Conservation (phyloP, 306 rosid genomes). For the Argentina anserina region DNA sequence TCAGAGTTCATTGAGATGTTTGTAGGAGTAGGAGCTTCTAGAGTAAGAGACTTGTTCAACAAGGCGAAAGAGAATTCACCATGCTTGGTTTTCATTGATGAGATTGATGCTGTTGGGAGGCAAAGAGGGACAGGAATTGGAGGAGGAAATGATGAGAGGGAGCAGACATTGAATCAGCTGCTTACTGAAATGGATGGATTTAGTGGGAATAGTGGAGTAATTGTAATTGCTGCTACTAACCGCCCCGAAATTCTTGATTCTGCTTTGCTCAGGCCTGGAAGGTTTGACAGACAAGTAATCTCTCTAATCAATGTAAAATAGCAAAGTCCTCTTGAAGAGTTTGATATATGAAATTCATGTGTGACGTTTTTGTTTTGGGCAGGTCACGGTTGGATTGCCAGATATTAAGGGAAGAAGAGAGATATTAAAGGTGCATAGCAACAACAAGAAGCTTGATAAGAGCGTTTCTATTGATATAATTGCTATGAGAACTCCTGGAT, state of each 20-base stretch:
- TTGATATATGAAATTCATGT: neutral
- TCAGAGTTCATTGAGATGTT: slow-evolving; percentile 86
- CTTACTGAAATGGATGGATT: slow-evolving; percentile 90
- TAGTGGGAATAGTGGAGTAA: slow-evolving; percentile 58
- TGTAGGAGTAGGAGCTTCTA: slow-evolving; percentile 81
- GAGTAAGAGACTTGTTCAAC: slow-evolving; percentile 75
- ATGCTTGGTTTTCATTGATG: slow-evolving; percentile 73
- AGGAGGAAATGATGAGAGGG: slow-evolving; percentile 82
- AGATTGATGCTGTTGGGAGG: slow-evolving; percentile 81
- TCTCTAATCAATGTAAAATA: neutral
- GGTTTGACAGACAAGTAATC: slow-evolving; percentile 72
- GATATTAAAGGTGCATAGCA: slow-evolving; percentile 70
- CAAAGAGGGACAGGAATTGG: slow-evolving; percentile 88
- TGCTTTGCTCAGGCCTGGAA: slow-evolving; percentile 74
- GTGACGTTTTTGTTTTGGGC: neutral
- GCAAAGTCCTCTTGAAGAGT: neutral
- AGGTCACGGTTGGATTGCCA: slow-evolving; percentile 70
- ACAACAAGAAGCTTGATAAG: slow-evolving; percentile 60
- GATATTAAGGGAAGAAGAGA: slow-evolving; percentile 76
- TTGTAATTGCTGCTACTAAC: slow-evolving; percentile 72
- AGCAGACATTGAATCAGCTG: slow-evolving; percentile 73
- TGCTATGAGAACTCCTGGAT: slow-evolving; percentile 69
- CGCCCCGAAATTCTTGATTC: slow-evolving; percentile 77
- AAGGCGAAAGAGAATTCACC: slow-evolving; percentile 70
- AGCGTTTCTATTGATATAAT: slow-evolving; percentile 52